A percentile compares a stretch with the other conserved stretches of the same genome.
Conservation (phyloP, 2,329 filamentous ascomycete species). For the Calcarisporium arbuscula region DNA sequence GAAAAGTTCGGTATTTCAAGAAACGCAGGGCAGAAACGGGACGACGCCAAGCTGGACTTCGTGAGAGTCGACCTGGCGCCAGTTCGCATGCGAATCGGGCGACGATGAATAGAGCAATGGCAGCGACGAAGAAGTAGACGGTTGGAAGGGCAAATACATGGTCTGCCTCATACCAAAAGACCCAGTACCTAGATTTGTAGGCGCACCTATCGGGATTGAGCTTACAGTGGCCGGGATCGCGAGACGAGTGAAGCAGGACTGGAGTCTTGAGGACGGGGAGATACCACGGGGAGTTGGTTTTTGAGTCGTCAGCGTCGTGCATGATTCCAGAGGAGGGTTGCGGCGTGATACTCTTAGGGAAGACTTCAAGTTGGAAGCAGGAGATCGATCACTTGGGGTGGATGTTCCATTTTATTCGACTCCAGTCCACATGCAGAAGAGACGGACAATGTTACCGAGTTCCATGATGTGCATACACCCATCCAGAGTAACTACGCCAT, state of each 20-base stretch:
- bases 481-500: no score
- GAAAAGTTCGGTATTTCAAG: slow-evolving; percentile 16
- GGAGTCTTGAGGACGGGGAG: slow-evolving; percentile 9
- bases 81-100: slow-evolving; percentile 24
- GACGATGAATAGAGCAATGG: slow-evolving; percentile 42
- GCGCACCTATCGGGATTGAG: slow-evolving; percentile 37
- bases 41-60: slow-evolving; percentile 25
- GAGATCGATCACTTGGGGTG: no score
- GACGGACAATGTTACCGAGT: no score
- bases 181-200: slow-evolving; percentile 39
- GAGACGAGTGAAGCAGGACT: slow-evolving; percentile 10
- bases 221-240: slow-evolving; percentile 16
- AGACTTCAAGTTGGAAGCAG: no score
- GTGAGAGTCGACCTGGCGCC: slow-evolving; percentile 17
- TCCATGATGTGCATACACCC: no score
- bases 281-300: no score
- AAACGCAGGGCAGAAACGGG: slow-evolving; percentile 24
- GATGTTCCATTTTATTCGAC: no score
- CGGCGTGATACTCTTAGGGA: no score
- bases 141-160: slow-evolving; percentile 46
- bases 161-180: slow-evolving; percentile 44
- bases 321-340: no score
- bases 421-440: no score
- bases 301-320: slow-evolving; percentile 2
- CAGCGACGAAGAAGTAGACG: slow-evolving; percentile 43